phyloP scores from a whole-genome alignment of 106 monocot genomes.

The Hemerocallis citrina region DNA sequence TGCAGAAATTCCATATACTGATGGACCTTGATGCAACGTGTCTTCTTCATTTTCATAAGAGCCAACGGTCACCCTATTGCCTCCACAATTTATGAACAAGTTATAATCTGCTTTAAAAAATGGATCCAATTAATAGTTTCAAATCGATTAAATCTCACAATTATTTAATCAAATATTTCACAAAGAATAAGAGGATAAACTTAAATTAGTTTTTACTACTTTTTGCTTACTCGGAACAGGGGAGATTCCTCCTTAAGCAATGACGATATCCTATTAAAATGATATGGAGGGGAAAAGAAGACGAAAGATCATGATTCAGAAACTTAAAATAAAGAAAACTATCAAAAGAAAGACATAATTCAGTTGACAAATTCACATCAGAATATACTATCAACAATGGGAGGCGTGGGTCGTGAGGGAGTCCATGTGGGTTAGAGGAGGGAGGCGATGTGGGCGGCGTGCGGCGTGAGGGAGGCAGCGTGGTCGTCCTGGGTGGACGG shows the following conservation, averaged over 20 bases:
- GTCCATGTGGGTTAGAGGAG: too few relatives aligned
- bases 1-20: slow-evolving; percentile 18
- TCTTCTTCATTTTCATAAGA: slow-evolving; percentile 23
- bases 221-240: slow-evolving; percentile 23
- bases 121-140: neutral
- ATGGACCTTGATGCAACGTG: slow-evolving; percentile 11
- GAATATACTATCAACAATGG: too few relatives aligned
- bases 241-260: slow-evolving; percentile 24
- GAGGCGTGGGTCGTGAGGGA: too few relatives aligned
- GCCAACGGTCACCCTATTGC: slow-evolving; percentile 19
- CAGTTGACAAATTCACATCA: neutral
- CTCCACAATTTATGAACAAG: slow-evolving; percentile 58
- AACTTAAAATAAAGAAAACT: neutral
- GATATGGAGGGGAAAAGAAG: neutral
- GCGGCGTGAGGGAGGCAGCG: too few relatives aligned
- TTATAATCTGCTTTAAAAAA: slow-evolving; percentile 29
- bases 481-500: too few relatives aligned
- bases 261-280: slow-evolving; percentile 14
- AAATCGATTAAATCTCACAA: neutral
- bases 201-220: slow-evolving; percentile 6
- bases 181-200: neutral
- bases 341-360: neutral
- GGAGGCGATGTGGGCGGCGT: too few relatives aligned
- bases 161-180: neutral
- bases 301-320: slow-evolving; percentile 1